phyloP scores from a whole-genome alignment of 176 grass and related monocot genomes.

The Aegilops tauschii region DNA sequence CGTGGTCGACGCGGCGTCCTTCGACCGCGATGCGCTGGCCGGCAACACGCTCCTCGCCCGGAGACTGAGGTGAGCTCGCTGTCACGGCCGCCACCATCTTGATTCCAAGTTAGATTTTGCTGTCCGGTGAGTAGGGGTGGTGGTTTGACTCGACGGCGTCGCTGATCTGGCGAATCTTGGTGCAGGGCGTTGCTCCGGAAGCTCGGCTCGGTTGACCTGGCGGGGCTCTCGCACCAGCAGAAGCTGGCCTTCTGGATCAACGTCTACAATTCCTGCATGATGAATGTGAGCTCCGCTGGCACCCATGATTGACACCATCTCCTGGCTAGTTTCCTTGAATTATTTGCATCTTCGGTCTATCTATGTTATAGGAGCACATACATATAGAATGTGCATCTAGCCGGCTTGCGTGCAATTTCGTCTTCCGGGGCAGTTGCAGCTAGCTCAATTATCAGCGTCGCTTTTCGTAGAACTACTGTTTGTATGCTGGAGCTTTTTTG shows the following conservation, averaged over 20 bases:
- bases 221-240: slow-evolving; percentile 78
- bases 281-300: slow-evolving; percentile 73
- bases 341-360: background rate
- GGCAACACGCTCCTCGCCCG: slow-evolving; percentile 41
- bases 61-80: slow-evolving; percentile 71
- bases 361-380: background rate
- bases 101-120: slow-evolving; percentile 37
- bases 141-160: slow-evolving; percentile 21
- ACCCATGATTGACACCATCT: background rate
- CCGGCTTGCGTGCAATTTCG: background rate
- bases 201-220: slow-evolving; percentile 59
- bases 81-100: too few relatives aligned
- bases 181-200: slow-evolving; percentile 65
- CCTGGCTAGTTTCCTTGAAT: background rate
- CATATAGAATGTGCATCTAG: background rate
- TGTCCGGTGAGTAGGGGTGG: slow-evolving; percentile 32
- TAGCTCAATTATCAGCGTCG: background rate
- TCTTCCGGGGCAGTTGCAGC: background rate
- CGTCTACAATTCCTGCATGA: slow-evolving; percentile 94
- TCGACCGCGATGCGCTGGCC: slow-evolving; percentile 42
- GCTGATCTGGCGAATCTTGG: slow-evolving; percentile 35
- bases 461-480: background rate
- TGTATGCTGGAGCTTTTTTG: background rate
- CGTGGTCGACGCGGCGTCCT: slow-evolving; percentile 49
- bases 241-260: slow-evolving; percentile 99